Base-by-base conservation (phyloP, 2,329 filamentous ascomycete species). In the Dothideomycetes sp. region DNA sequence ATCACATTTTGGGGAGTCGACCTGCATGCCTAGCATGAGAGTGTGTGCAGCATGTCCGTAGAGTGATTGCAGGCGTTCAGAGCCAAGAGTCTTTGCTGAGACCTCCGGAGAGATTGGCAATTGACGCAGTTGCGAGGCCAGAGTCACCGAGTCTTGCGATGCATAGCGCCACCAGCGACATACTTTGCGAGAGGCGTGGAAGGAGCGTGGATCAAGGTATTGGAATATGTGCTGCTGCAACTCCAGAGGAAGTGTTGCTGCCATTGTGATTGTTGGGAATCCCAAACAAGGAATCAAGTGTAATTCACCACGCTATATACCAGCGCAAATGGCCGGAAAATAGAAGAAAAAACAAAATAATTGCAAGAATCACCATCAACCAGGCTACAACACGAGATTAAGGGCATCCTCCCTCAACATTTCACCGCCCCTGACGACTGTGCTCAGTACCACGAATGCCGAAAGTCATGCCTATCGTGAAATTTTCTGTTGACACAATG, bases 141-240 rank as follows among this genome's bases (percentile, higher is more conserved):
- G 42, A 2, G 54, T 52, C 3, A 56, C 47, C 1, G 49, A 41
- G 30, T 55, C 52, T 14, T 51, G 48, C 2, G 55, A 53, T 8
- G 56, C 53, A 33, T 48, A 51, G n/a, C 47, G 42, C 56, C 56
- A 59, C 45, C 47, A 57, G 34, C 48, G 51, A 49, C 55, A 58
- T 15, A 56, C 53, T 31, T 47, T 51, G 7, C 55, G 45, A 2
- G 53, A 51, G 5, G 49, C 44, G 38, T 52, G 51, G 46, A 58
- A 59, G 3, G 54, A 55, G 32, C 43, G 47, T 5, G 53, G 45
- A 31, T 58, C 55, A 32, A 59, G 50, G 42, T 46, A 51, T 18
- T 47, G 41, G 47, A 55, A 59, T 37, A 57, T 44, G 17, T 56
- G 55, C 45, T 58, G 56, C 37, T 56, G 56, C 24, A 59, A 44